Conservation (phyloP, 371 early-diverging fungal genomes). For the Actinomortierella ambigua region DNA sequence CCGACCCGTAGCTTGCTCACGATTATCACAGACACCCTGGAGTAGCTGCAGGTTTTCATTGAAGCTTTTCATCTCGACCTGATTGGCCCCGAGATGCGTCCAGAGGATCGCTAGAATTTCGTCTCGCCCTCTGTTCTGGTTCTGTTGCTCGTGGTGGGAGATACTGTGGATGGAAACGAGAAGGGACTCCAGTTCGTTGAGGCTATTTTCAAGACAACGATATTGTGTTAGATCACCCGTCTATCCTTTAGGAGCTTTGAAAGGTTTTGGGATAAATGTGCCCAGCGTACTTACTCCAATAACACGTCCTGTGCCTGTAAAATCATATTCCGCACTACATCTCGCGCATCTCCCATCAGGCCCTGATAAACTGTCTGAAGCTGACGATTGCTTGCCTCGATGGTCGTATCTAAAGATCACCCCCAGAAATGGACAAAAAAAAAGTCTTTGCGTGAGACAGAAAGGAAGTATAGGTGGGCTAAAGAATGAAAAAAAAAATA, state of each 20-base stretch:
- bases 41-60: constrained; percentile 17
- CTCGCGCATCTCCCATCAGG: constrained; percentile 25
- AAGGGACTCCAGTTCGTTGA: constrained; percentile 15
- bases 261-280: no score
- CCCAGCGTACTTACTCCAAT: constrained; percentile 8
- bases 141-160: constrained; percentile 6
- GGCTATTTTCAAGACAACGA: constrained; percentile 3
- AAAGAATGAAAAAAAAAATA: not conserved
- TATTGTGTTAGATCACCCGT: not conserved
- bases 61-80: constrained; percentile 6
- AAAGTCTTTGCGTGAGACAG: no score
- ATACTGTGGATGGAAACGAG: constrained; percentile 15
- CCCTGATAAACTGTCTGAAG: constrained; percentile 17
- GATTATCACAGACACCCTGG: constrained; percentile 11
- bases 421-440: no score
- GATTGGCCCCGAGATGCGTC: constrained; percentile 19
- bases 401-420: constrained; percentile 6
- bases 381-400: constrained; percentile 11
- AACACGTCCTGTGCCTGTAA: constrained; percentile 21
- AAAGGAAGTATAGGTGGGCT: no score
- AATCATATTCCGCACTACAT: constrained; percentile 29
- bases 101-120: constrained; percentile 14
- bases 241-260: no score
- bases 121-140: constrained; percentile 6
- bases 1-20: constrained; percentile 21